Conservation (phyloP, 495 filamentous ascomycete species). For the Oidiodendron maius region DNA sequence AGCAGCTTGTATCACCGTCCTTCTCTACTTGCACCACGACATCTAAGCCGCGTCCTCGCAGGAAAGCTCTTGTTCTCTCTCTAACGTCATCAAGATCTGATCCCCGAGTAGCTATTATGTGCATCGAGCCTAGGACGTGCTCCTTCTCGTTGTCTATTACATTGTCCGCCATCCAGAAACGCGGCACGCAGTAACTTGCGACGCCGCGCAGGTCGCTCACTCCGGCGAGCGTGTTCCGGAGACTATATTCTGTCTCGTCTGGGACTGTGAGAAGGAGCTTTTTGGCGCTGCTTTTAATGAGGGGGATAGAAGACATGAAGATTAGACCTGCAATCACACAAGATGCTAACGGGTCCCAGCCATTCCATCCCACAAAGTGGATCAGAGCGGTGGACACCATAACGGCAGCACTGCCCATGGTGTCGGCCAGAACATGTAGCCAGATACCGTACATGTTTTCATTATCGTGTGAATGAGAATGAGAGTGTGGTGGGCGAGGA, state of each 20-base stretch:
- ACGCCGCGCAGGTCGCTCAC: slow-evolving; percentile 81
- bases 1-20: slow-evolving; percentile 70
- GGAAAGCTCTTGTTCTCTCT: slow-evolving; percentile 53
- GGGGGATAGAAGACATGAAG: slow-evolving; percentile 77
- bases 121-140: slow-evolving; percentile 69
- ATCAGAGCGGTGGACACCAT: slow-evolving; percentile 88
- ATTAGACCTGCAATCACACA: slow-evolving; percentile 92
- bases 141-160: slow-evolving; percentile 32
- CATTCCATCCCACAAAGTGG: slow-evolving; percentile 78
- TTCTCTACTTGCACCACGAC: slow-evolving; percentile 71
- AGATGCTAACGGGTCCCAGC: slow-evolving; percentile 94
- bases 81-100: slow-evolving; percentile 74
- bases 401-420: slow-evolving; percentile 88
- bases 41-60: slow-evolving; percentile 59
- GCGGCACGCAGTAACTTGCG: slow-evolving; percentile 76
- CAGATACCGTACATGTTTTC: slow-evolving; percentile 99
- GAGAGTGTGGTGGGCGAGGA: slow-evolving; percentile 30
- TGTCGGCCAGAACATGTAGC: slow-evolving; percentile 91
- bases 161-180: slow-evolving; percentile 90
- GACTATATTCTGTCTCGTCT: slow-evolving; percentile 78
- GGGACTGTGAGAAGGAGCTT: slow-evolving; percentile 79
- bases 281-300: slow-evolving; percentile 79
- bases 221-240: slow-evolving; percentile 79
- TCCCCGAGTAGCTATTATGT: slow-evolving; percentile 65
- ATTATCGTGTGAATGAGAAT: slow-evolving; percentile 67